Conservation (phyloP, 164 flowering plant species). For the Piper betle region DNA sequence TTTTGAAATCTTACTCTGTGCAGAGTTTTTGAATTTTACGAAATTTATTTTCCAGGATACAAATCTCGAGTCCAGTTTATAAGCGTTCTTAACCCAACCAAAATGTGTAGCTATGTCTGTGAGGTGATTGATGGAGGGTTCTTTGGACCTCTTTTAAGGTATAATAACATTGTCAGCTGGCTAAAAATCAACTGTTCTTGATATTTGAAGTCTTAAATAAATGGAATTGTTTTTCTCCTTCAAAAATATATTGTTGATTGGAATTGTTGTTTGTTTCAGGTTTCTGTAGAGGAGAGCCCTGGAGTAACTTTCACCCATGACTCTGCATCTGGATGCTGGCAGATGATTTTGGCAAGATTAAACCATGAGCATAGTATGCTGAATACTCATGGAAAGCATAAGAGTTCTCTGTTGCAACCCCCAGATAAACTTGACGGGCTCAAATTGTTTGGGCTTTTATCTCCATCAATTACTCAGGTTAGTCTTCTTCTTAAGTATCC, state of each 20-base stretch:
- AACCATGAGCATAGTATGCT: constrained; percentile 32
- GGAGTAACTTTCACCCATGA: constrained; percentile 26
- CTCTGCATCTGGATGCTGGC: constrained; percentile 69
- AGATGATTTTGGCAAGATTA: constrained; percentile 43
- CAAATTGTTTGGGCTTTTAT: constrained; percentile 70
- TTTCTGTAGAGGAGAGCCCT: constrained; percentile 49
- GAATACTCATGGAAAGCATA: constrained; percentile 15
- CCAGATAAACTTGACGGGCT: constrained; percentile 41
- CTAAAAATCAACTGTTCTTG: neutral
- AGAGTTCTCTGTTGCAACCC: constrained; percentile 18
- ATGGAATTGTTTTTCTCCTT: neutral
- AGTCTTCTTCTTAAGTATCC: neutral
- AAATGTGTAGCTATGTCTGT: constrained; percentile 37
- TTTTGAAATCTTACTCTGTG: neutral
- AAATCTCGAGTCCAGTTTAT: constrained; percentile 52
- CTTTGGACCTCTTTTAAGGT: constrained; percentile 80
- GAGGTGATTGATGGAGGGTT: constrained; percentile 76
- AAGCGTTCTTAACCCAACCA: constrained; percentile 40
- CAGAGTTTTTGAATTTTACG: neutral
- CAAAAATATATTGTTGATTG: neutral
- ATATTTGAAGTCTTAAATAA: neutral
- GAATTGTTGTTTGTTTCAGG: constrained; percentile 27
- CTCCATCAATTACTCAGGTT: constrained; percentile 52
- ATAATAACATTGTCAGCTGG: neutral
- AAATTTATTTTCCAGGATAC: constrained; percentile 35